Evolutionary conservation across 208 protist species (phyloP), one percentile per base, ranked within the genome.

Genomic region (Lotmaria passim): DNA sequence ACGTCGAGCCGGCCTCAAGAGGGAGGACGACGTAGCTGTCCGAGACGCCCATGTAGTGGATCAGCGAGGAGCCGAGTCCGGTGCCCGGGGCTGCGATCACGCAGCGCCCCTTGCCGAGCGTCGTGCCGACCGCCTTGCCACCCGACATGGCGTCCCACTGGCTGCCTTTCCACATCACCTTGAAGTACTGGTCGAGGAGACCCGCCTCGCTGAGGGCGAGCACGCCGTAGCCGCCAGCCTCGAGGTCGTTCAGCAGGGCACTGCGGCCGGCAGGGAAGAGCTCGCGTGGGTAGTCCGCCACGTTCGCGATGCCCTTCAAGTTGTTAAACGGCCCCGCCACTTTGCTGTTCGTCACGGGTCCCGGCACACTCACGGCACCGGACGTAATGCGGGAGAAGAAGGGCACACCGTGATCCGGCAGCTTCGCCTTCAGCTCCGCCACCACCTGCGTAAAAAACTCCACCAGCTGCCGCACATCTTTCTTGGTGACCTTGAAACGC

Each of bases 291-390:
- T 82, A 90, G 28, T 88, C 79, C 7, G 34, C 60, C 23, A 93
- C 31, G 28, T 69, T 56, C 3, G 75, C 79, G 36, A 83, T 57
- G 39, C 87, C 87, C 58, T 86, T 89, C 23, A 90, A 65, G 43
- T 88, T 87, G 73, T 86, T 90, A 67, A 93, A 90, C 2, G 87
- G 87, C 0, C 87, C 87, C 14, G 66, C 87, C 4, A 85, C 59
- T 34, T 51, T 48, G 24, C 79, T 81, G 48, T 75, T 79, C 19
- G 59, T 82, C 19, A 90, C 75, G 5, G 87, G 87, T 1, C 87
- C 87, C 24, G 87, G 87, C 50, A 92, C 70, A 44, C 76, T 86
- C 36, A 92, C 34, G 6, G 75, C 78, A 21, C 83, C 83, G 5
- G 75, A 81, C n/a, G 31, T 57, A 51, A 92, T 73, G 31, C 83